Conservation (phyloP, 129 eudicot species). For the Heracleum sosnowskyi region DNA sequence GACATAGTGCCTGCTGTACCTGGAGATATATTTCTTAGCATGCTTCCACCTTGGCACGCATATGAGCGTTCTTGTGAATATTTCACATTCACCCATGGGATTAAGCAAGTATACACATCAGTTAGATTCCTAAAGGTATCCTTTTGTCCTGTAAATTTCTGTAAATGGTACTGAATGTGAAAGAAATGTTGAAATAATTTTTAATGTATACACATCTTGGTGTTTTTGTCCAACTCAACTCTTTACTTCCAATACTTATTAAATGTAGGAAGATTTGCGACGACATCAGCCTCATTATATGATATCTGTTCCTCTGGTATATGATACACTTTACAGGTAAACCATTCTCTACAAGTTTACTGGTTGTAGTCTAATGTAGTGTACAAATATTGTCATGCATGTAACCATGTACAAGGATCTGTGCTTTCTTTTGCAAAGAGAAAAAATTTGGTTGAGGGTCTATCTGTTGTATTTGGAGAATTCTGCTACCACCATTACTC, state of each 20-base stretch:
- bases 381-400: background rate
- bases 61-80: conserved; percentile 91
- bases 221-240: background rate
- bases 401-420: background rate
- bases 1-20: conserved; percentile 76
- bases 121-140: conserved; percentile 70
- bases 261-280: conserved; percentile 76
- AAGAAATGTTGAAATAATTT: background rate
- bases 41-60: conserved; percentile 99
- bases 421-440: background rate
- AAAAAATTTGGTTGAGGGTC: background rate
- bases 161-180: background rate
- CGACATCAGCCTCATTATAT: conserved; percentile 76
- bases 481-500: background rate
- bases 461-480: background rate
- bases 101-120: conserved; percentile 78
- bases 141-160: background rate
- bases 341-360: conserved; percentile 11
- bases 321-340: conserved; percentile 87
- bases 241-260: conserved; percentile 14
- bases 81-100: conserved; percentile 62
- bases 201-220: no score
- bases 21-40: conserved; percentile 89
- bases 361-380: background rate
- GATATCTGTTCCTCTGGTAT: conserved; percentile 89